Evolutionary conservation across 2,329 filamentous ascomycete genomes (phyloP), one percentile per base, ranked within the genome.

Genomic region (Cadophora sp.): DNA sequence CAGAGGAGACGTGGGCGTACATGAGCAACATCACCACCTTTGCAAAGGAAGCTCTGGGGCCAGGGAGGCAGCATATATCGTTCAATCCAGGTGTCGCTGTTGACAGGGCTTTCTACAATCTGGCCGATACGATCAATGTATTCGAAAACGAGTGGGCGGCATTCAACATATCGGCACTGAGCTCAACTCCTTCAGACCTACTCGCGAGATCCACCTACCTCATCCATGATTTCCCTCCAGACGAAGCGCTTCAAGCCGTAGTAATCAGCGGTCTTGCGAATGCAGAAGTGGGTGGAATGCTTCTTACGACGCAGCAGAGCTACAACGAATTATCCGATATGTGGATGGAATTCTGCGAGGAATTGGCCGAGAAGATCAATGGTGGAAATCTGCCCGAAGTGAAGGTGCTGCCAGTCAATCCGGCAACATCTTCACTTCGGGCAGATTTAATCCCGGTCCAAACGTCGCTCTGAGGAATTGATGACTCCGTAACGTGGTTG

Each of bases 31-130:
- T 71, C 30, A 68, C 71, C 7, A 33, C 66, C 16, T 71, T 66
- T 48, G 70, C 70, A 22, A 72, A 65, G 43, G 50, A 63, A 24
- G 36, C 67, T 27, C 62, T 73, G 3, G 67, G 68, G 0, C 63
- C 70, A 22, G 70, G 68, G 8, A 67, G 61, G 39, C 50, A 68
- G 20, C 62, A 67, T 20, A 66, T 74, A 18, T 66, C 62, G 5
- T 69, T 70, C 18, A 74, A 73, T 45, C 72, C 70, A 14, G 72
- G 71, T 1, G 68, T 71, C 1, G 47, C 59, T 4, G 71, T 74
- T 16, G 70, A 70, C 61, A 60, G 63, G 0, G 59, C 63, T 4
- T 73, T 66, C 59, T 74, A 72, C 64, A 60, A 66, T 16, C 55
- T 73, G 9, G 70, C 72, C 24, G 71, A 74, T 56, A 62, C 63